Percentiles rank a stretch among this genome's conserved stretches.
phyloP scores from a whole-genome alignment of 495 filamentous ascomycete species.

The Cairneyella variabilis region DNA sequence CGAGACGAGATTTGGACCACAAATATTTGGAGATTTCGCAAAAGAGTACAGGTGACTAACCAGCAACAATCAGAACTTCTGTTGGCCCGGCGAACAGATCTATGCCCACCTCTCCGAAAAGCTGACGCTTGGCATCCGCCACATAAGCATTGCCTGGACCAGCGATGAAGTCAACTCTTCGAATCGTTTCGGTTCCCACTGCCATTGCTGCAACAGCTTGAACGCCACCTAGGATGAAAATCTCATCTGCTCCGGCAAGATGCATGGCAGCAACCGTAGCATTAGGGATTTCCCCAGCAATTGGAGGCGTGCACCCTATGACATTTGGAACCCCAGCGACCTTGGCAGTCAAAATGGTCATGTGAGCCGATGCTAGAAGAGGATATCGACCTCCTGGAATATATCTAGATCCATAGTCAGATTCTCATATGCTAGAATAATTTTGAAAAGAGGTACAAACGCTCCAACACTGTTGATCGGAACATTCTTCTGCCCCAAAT shows the following conservation, averaged over 20 bases:
- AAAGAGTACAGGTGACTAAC: too few relatives aligned
- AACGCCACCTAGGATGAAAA: slow-evolving; percentile 49
- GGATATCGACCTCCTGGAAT: slow-evolving; percentile 52
- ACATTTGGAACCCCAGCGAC: slow-evolving; percentile 49
- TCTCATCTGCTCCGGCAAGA: slow-evolving; percentile 50
- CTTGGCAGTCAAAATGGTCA: slow-evolving; percentile 55
- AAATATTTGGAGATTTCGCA: too few relatives aligned
- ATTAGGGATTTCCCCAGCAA: slow-evolving; percentile 43
- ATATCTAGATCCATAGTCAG: slow-evolving; percentile 27
- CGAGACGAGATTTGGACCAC: too few relatives aligned
- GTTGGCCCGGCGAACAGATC: slow-evolving; percentile 51
- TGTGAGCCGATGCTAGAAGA: slow-evolving; percentile 52
- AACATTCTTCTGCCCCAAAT: slow-evolving; percentile 46
- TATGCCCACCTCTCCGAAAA: slow-evolving; percentile 52
- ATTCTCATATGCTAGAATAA: background rate
- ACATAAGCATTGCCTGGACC: slow-evolving; percentile 54
- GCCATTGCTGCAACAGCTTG: slow-evolving; percentile 63
- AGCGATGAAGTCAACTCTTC: slow-evolving; percentile 49
- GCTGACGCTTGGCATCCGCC: slow-evolving; percentile 50
- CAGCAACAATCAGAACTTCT: slow-evolving; percentile 50
- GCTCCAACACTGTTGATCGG: slow-evolving; percentile 35
- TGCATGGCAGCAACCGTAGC: slow-evolving; percentile 50
- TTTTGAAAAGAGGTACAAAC: background rate
- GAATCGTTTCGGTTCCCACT: slow-evolving; percentile 58
- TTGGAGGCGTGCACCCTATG: slow-evolving; percentile 48